These are phyloP conservation scores for Venturia effusa DNA, from an alignment of 2,329 filamentous ascomycete genomes.

Conservation along the genomic window DNA sequence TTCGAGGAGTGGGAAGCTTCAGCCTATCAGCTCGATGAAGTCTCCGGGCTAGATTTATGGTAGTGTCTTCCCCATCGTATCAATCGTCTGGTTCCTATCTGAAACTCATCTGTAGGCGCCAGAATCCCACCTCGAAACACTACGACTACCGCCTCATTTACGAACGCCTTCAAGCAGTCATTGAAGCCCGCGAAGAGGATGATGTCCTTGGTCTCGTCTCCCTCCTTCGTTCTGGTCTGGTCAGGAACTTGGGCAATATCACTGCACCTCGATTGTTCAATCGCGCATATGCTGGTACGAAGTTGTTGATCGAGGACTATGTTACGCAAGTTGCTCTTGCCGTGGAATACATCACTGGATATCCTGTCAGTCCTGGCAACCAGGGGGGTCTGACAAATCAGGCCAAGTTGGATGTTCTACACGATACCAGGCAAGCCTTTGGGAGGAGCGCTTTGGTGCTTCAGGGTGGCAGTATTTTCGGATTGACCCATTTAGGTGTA, in stretches of 20 bases:
- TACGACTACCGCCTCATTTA: conserved; percentile 83
- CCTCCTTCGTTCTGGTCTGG: conserved; percentile 61
- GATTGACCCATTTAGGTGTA: conserved; percentile 80
- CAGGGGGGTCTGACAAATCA: conserved; percentile 53
- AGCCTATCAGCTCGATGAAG: conserved; percentile 72
- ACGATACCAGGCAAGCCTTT: conserved; percentile 80
- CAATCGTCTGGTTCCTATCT: not conserved
- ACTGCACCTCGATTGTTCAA: conserved; percentile 73
- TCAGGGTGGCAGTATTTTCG: conserved; percentile 86
- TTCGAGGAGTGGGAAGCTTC: conserved; percentile 83
- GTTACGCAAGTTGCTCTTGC: conserved; percentile 73
- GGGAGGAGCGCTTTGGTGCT: conserved; percentile 76
- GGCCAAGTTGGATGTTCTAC: conserved; percentile 73
- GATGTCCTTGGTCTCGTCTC: conserved; percentile 69
- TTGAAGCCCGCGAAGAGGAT: conserved; percentile 56
- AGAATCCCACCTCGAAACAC: conserved; percentile 66
- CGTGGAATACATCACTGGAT: conserved; percentile 61
- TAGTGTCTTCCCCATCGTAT: conserved; percentile 23
- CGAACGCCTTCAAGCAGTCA: conserved; percentile 61
- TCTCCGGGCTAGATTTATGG: conserved; percentile 74
- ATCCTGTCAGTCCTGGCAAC: conserved; percentile 45
- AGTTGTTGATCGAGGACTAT: conserved; percentile 84
- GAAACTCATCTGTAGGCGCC: conserved; percentile 48
- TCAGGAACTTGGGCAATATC: conserved; percentile 88
- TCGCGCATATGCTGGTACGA: conserved; percentile 76